phyloP scores from a whole-genome alignment of 2,329 filamentous ascomycete species.

The Coniochaeta prunicola region DNA sequence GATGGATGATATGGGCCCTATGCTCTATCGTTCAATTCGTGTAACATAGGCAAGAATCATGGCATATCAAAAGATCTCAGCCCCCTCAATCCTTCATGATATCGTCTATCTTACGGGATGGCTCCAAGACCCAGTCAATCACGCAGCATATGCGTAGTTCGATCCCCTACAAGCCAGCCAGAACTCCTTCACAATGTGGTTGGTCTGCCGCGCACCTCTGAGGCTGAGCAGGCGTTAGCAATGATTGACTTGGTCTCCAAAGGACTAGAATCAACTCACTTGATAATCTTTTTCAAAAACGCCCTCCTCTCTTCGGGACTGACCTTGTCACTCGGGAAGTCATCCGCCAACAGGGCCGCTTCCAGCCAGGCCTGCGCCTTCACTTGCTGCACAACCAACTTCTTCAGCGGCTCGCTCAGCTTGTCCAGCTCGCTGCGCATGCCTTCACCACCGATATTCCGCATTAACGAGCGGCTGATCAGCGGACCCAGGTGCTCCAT shows the following conservation, averaged over 20 bases:
- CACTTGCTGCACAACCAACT: conserved; percentile 50
- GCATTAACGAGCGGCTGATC: conserved; percentile 51
- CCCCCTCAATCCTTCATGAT: neutral
- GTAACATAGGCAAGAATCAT: neutral
- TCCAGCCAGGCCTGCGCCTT: conserved; percentile 57
- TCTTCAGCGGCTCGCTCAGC: conserved; percentile 64
- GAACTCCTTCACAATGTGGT: conserved; percentile 62
- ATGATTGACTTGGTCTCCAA: neutral
- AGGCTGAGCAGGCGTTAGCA: conserved; percentile 22
- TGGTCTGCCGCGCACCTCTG: conserved; percentile 57
- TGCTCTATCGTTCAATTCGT: neutral
- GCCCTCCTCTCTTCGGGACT: conserved; percentile 49
- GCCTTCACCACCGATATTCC: conserved; percentile 61
- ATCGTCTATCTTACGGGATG: neutral
- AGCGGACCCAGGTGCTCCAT: conserved; percentile 54
- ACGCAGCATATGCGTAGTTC: conserved; percentile 55
- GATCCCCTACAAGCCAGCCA: conserved; percentile 61
- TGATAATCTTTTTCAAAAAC: conserved; percentile 61
- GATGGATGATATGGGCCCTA: neutral
- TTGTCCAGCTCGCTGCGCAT: conserved; percentile 66
- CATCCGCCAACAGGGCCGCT: conserved; percentile 44
- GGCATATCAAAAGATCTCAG: neutral
- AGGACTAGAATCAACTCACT: conserved; percentile 30
- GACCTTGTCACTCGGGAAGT: conserved; percentile 55
- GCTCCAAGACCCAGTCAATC: conserved; percentile 8